These are phyloP conservation scores for Waltiozyma sp. DNA, from an alignment of 1,139 yeast genomes.

Conservation along the genomic window DNA sequence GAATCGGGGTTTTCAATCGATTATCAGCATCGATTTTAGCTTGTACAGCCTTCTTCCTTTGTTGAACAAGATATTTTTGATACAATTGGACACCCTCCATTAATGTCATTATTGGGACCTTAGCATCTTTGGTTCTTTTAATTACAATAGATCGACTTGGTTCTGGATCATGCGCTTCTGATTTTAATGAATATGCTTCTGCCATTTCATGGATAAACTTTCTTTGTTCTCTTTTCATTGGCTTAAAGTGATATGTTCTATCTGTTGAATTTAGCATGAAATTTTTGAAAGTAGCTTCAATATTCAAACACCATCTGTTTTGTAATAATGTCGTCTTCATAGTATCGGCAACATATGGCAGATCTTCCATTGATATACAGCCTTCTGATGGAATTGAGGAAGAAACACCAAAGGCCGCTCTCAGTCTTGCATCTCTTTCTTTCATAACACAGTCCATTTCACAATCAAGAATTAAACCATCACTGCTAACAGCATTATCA, in stretches of 20 bases:
- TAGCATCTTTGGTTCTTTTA: constrained; percentile 26
- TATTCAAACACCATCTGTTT: constrained; percentile 49
- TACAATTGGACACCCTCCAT: constrained; percentile 20
- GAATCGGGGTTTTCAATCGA: too few species aligned
- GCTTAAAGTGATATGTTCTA: constrained; percentile 47
- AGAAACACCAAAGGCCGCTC: constrained; percentile 43
- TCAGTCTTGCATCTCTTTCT: constrained; percentile 50
- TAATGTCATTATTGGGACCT: constrained; percentile 22
- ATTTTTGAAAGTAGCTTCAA: constrained; percentile 41
- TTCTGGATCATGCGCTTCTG: constrained; percentile 74
- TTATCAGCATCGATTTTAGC: background rate
- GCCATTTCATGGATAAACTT: constrained; percentile 63
- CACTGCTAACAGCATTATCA: constrained; percentile 15
- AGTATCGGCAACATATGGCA: constrained; percentile 22
- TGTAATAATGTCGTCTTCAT: constrained; percentile 26
- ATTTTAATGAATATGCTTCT: constrained; percentile 42
- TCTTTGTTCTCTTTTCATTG: constrained; percentile 64
- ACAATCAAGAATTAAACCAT: constrained; percentile 34
- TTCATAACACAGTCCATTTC: constrained; percentile 59
- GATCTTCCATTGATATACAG: constrained; percentile 14
- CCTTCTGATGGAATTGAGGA: constrained; percentile 12
- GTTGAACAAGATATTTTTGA: constrained; percentile 23
- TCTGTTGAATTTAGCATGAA: constrained; percentile 29
- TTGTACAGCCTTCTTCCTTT: constrained; percentile 14
- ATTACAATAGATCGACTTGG: constrained; percentile 68